Evolutionary conservation across 441 rosid genomes (phyloP), one percentile per base, ranked within the genome.

Genomic region (Erodium chrysanthum): DNA sequence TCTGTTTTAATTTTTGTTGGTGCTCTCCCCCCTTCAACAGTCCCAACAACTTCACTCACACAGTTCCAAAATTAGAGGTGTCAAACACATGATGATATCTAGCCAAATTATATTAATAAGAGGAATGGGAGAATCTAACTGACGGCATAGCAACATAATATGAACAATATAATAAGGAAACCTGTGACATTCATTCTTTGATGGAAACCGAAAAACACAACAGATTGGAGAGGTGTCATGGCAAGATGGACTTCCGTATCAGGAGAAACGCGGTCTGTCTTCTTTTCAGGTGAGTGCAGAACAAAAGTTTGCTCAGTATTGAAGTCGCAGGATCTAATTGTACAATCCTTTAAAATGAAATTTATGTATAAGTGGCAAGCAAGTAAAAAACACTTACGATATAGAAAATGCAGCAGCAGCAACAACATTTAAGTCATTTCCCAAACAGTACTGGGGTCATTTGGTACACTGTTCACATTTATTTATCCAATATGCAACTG

Each of bases 151-250:
- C 46, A 40, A 56, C 12, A 22, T 8, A 25, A 61, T 40, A 11
- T 9, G 46, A 61, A 61, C 35, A 23, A 25, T 8, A 12, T 61
- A 61, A 29, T 62, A 33, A 59, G 50, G 76, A 1, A 74, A 94
- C 99, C 97, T 78, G 99, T 90, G 17, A 95, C 99, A 77, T 96
- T 95, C 98, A 95, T 90, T 80, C 97, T 81, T 73, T 84, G 77
- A 33, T 86, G 96, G 78, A 92, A 95, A 76, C 98, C 98, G 59
- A 95, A 95, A 80, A 95, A 95, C n/a, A 92, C 99, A 81, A 95
- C 96, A 42, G 98, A 95, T 70, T 85, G 98, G 35, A 95, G 88
- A 68, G 97, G 96, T 37, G 99, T 92, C 83, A 95, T 84, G 33
- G 99, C 99, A 58, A 95, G 88, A 83, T 92, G 97, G 25, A 95